Base-by-base conservation (phyloP, 176 grass and related monocot species). In the Carex kokanica region DNA sequence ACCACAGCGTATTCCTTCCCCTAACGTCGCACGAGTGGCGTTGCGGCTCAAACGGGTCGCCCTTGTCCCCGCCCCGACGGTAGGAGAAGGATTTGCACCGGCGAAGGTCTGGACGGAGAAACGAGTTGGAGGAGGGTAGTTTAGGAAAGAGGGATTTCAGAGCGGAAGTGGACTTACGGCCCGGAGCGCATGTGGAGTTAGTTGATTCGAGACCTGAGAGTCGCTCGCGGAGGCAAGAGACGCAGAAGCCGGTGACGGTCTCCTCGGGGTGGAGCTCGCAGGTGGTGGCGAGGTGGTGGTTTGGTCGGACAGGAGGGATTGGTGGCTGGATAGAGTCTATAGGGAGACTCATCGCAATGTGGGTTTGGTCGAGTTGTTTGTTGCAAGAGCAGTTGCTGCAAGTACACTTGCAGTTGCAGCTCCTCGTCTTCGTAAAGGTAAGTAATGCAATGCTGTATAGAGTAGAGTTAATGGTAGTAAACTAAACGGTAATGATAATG, bases 211-310 rank as follows among this genome's bases (percentile, higher is more conserved):
- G 92, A 13, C 95, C 95, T 0, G 89, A 45, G 71, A 97, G 95
- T 70, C 95, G 95, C 81, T 94, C 95, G 70, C 95, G 95, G 25
- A 97, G 90, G 85, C 95, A 97, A 21, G 95, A 89, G 58, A 87
- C 68, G 86, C 95, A 97, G 90, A 97, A 97, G 6, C 95, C 95
- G 3, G 92, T 97, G 67, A 97, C 87, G 2, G 85, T 55, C 84
- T 97, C 92, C 47, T 79, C 92, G 56, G 95, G 95, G 81, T 97
- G 95, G 64, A 97, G 95, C 88, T 94, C 90, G 65, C 95, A 97
- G 82, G 92, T 91, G 41, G 92, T 83, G 54, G 79, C 47, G 9
- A 87, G 87, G 36, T 80, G 86, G 11, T 62, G 81, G 47, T 83
- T 83, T 11, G 94, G 95, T 70, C 85, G 90, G 56, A 81, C 86